Conservation (phyloP, 2,329 filamentous ascomycete genomes). For the Talaromyces sp. region DNA sequence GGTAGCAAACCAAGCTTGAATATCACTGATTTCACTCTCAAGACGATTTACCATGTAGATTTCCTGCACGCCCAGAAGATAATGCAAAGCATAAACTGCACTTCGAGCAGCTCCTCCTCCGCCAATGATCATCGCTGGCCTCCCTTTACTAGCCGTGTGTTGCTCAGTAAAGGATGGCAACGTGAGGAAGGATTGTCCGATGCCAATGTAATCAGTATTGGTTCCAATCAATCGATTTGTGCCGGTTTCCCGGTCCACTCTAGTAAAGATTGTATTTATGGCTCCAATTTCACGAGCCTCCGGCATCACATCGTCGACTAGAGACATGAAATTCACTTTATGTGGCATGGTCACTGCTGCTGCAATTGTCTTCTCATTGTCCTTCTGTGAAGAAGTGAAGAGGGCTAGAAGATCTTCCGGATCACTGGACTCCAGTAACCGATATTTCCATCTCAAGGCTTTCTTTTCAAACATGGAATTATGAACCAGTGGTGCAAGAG, state of each 20-base stretch:
- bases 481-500: slow-evolving; percentile 16
- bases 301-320: slow-evolving; percentile 65
- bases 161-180: background rate
- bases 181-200: slow-evolving; percentile 51
- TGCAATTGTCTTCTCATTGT: slow-evolving; percentile 40
- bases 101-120: slow-evolving; percentile 23
- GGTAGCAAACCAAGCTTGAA: slow-evolving; percentile 19
- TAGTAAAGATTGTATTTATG: slow-evolving; percentile 35
- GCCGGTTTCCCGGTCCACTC: slow-evolving; percentile 35
- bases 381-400: background rate
- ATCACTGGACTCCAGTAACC: slow-evolving; percentile 15
- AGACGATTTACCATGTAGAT: slow-evolving; percentile 26
- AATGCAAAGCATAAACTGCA: slow-evolving; percentile 23
- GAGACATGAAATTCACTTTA: slow-evolving; percentile 67
- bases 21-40: slow-evolving; percentile 21
- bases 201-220: slow-evolving; percentile 72
- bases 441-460: slow-evolving; percentile 17
- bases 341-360: slow-evolving; percentile 74
- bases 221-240: slow-evolving; percentile 58
- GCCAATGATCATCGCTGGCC: slow-evolving; percentile 22
- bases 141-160: slow-evolving; percentile 6
- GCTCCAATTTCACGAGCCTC: slow-evolving; percentile 42
- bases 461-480: slow-evolving; percentile 13
- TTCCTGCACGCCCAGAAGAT: slow-evolving; percentile 21
- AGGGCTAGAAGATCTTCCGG: slow-evolving; percentile 9